phyloP scores from a whole-genome alignment of 257 asterid species.

The Capsicum chinense region DNA sequence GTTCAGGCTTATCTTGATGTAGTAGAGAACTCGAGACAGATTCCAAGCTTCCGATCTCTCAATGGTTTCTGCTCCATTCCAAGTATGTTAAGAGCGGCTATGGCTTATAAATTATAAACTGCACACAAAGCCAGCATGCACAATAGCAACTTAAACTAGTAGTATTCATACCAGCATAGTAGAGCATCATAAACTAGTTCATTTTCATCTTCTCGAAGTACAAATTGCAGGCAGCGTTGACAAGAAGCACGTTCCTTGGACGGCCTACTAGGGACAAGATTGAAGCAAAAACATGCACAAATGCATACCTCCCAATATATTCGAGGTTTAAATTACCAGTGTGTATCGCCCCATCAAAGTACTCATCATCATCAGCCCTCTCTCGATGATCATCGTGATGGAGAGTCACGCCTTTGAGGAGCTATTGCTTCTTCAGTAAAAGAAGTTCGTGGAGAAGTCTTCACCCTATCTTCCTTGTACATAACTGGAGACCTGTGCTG shows the following conservation, averaged over 20 bases:
- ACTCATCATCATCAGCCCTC: constrained; percentile 56
- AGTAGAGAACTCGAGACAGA: too few relatives aligned
- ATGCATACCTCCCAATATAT: neutral
- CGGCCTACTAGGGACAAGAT: neutral
- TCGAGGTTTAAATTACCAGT: constrained; percentile 40
- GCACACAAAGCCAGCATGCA: neutral
- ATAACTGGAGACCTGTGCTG: constrained; percentile 61
- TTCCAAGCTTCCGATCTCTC: too few relatives aligned
- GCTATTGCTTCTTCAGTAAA: constrained; percentile 58
- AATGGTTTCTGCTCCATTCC: neutral
- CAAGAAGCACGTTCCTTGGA: neutral
- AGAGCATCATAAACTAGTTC: neutral
- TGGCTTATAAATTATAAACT: neutral
- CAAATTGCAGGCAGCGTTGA: neutral
- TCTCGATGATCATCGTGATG: constrained; percentile 70
- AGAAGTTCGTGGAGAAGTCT: constrained; percentile 66
- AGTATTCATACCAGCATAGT: neutral
- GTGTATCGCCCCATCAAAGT: constrained; percentile 47
- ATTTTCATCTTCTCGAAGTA: neutral
- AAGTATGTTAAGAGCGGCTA: neutral
- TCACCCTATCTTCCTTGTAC: constrained; percentile 62
- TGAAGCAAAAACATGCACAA: constrained; percentile 3
- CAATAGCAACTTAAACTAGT: constrained; percentile 13
- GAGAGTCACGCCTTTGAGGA: constrained; percentile 67
- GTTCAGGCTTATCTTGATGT: too few relatives aligned